Evolutionary conservation across 768 basidiomycete species (phyloP), one percentile per base, ranked within the genome.

Genomic region (Trametes meyenii): DNA sequence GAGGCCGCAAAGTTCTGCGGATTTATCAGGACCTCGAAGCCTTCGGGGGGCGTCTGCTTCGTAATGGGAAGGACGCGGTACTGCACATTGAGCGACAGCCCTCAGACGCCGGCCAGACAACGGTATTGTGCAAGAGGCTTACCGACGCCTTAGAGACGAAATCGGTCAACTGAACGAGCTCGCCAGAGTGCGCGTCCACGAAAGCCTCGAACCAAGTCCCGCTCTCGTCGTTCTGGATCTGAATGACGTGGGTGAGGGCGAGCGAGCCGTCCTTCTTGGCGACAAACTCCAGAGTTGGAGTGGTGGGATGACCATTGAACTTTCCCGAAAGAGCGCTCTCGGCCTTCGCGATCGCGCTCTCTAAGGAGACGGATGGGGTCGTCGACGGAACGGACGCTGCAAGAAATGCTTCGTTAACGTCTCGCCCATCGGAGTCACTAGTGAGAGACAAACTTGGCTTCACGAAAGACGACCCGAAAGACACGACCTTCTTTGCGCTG

Each of bases 181-280:
- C 79, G 12, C 81, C 81, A 12, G 79, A 74, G 62, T 81, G 80
- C 17, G 82, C 84, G 66, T 86, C 84, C 35, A 87, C 78, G 61
- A 83, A 83, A 0, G 82, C 84, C 69, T 86, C 82, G 64, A 78
- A 80, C 81, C 81, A 86, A 11, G 79, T 75, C 46, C 81, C 72
- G 36, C 72, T 64, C 60, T 73, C 68, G 50, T 74, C 67, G 67
- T 79, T 78, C 69, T 78, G 73, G 55, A 81, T 75, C 64, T 79
- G 78, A 26, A 79, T 59, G 53, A 76, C 71, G 65, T 81, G 77
- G 6, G 78, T 72, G 10, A 83, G 74, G 14, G 70, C 74, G 21
- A 70, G 74, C 3, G 73, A 70, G 33, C 76, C 76, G 62, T 81
- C 78, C 6, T 74, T 67, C 49, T 72, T 72, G 35, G 70, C 75